Evolutionary conservation across 2,329 filamentous ascomycete species (phyloP).

Genomic region (Paraconiothyrium sp.): DNA sequence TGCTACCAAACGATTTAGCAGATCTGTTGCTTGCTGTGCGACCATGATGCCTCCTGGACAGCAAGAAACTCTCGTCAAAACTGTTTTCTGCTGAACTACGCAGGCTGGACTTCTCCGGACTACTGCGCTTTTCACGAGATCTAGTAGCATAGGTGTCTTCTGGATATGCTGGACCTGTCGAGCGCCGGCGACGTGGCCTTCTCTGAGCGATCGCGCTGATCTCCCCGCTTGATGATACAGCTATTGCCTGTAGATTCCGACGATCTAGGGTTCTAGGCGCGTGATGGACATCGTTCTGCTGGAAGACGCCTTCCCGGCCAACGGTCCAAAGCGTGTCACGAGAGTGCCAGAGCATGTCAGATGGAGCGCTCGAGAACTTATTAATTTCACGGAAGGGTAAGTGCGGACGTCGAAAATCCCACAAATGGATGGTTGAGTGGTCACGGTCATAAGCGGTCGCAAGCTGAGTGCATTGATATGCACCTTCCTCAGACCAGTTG

Average conservation of each 20-base stretch:
- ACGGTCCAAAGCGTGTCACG: constrained; percentile 73
- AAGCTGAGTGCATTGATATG: constrained; percentile 69
- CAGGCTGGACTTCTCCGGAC: constrained; percentile 58
- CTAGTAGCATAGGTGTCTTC: constrained; percentile 51
- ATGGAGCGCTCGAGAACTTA: constrained; percentile 63
- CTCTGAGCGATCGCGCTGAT: constrained; percentile 65
- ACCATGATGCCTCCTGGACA: constrained; percentile 56
- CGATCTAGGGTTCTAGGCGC: constrained; percentile 67
- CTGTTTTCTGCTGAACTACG: constrained; percentile 66
- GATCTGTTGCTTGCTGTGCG: constrained; percentile 58
- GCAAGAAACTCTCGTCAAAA: constrained; percentile 64
- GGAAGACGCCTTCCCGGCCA: constrained; percentile 68
- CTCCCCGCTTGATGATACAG: constrained; percentile 66
- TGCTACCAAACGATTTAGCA: constrained; percentile 63
- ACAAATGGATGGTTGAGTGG: constrained; percentile 69
- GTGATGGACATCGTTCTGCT: constrained; percentile 70
- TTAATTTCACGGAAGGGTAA: constrained; percentile 70
- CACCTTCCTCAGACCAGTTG: constrained; percentile 64
- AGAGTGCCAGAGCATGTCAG: constrained; percentile 71
- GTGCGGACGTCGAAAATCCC: constrained; percentile 70
- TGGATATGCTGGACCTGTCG: constrained; percentile 52
- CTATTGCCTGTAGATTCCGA: constrained; percentile 65
- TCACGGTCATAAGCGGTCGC: constrained; percentile 70
- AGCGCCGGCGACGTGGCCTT: constrained; percentile 55
- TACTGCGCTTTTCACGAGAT: constrained; percentile 54